These are phyloP conservation scores for Hypomyces rosellus DNA, from an alignment of 2,329 filamentous ascomycete genomes.

Conservation along the genomic window DNA sequence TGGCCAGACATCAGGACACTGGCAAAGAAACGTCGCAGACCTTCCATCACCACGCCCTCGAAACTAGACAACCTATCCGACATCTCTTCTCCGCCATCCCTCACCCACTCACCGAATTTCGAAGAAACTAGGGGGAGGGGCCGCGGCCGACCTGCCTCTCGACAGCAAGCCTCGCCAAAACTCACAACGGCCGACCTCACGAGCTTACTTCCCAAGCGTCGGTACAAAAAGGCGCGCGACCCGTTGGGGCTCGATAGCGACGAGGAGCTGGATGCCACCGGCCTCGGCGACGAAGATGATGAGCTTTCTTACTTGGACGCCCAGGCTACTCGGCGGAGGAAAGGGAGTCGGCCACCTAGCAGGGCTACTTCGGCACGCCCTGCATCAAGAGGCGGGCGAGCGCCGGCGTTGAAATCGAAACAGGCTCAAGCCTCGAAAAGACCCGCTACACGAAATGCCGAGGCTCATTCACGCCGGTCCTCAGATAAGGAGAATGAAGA, in stretches of 20 bases:
- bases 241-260: constrained; percentile 36
- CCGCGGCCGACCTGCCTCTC: constrained; percentile 20
- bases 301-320: constrained; percentile 45
- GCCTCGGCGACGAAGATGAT: constrained; percentile 47
- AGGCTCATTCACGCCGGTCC: constrained; percentile 45
- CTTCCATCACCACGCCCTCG: constrained; percentile 31
- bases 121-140: constrained; percentile 23
- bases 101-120: constrained; percentile 60
- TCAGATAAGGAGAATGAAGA: constrained; percentile 56
- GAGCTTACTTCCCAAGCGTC: constrained; percentile 47
- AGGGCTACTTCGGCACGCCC: constrained; percentile 22
- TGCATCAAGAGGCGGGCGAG: constrained; percentile 21
- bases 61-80: constrained; percentile 42
- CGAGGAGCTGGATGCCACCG: constrained; percentile 42
- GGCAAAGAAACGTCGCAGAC: constrained; percentile 39
- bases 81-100: constrained; percentile 57
- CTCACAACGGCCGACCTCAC: constrained; percentile 50
- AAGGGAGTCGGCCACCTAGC: constrained; percentile 25
- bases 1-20: constrained; percentile 50
- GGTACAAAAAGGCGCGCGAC: constrained; percentile 34
- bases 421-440: constrained; percentile 18
- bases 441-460: constrained; percentile 22
- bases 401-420: constrained; percentile 20
- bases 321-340: constrained; percentile 28
- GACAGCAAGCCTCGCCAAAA: constrained; percentile 33